These are phyloP conservation scores for Ophiosphaerella herpotricha DNA, from an alignment of 2,329 filamentous ascomycete genomes.

Conservation along the genomic window DNA sequence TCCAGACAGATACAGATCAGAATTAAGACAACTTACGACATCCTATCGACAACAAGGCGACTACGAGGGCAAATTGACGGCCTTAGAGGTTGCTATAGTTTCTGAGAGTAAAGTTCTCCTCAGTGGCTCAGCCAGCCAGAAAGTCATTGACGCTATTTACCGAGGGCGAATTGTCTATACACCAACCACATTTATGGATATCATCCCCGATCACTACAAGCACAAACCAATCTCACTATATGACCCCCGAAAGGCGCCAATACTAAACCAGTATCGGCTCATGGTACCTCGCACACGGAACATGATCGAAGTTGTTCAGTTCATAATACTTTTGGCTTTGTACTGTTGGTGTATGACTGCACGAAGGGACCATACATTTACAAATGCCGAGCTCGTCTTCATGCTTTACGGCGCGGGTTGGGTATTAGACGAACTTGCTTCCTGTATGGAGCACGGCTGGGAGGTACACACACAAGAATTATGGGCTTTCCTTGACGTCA, in stretches of 20 bases:
- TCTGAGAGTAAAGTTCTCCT: slow-evolving; percentile 81
- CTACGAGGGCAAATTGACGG: slow-evolving; percentile 68
- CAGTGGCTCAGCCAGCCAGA: slow-evolving; percentile 76
- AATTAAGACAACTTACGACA: slow-evolving; percentile 13
- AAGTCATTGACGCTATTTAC: slow-evolving; percentile 82
- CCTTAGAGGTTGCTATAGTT: slow-evolving; percentile 81
- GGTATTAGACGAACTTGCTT: slow-evolving; percentile 77
- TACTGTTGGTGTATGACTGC: slow-evolving; percentile 75
- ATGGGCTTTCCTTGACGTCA: slow-evolving; percentile 85
- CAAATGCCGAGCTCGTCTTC: slow-evolving; percentile 68
- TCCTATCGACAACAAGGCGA: slow-evolving; percentile 51
- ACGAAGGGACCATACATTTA: slow-evolving; percentile 63
- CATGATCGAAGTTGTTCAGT: slow-evolving; percentile 74
- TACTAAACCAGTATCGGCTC: slow-evolving; percentile 83
- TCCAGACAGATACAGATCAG: slow-evolving; percentile 57
- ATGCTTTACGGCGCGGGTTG: slow-evolving; percentile 76
- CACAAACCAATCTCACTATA: slow-evolving; percentile 80
- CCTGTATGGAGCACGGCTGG: slow-evolving; percentile 76
- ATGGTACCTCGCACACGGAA: slow-evolving; percentile 81
- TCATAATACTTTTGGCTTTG: slow-evolving; percentile 68
- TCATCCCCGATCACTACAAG: slow-evolving; percentile 86
- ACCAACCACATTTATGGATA: slow-evolving; percentile 78
- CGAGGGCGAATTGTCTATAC: slow-evolving; percentile 81
- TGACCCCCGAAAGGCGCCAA: slow-evolving; percentile 72
- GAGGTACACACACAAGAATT: slow-evolving; percentile 85